Evolutionary conservation across 306 rosid genomes (phyloP).

Genomic region (Quercus rubra): DNA sequence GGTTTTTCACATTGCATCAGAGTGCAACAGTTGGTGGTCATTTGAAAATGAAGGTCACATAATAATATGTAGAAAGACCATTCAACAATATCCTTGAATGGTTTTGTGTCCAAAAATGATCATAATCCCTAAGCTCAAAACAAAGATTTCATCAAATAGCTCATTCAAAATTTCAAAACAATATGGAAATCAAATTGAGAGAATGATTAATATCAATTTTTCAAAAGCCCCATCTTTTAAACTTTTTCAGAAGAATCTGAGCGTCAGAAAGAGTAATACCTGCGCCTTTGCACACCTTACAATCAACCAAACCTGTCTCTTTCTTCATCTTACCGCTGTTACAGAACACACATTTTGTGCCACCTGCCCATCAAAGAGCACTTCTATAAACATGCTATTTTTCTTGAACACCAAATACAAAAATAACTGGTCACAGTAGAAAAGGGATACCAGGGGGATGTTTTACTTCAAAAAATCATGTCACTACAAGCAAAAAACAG

Average conservation of each 20-base stretch:
- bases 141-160: background rate
- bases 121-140: background rate
- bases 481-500: background rate
- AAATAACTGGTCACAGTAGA: background rate
- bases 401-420: background rate
- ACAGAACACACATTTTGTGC: constrained; percentile 90
- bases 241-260: background rate
- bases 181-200: background rate
- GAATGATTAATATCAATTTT: background rate
- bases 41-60: background rate
- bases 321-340: constrained; percentile 82
- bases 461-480: background rate
- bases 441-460: background rate
- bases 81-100: background rate
- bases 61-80: background rate
- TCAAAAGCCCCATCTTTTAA: background rate
- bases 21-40: background rate
- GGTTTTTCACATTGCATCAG: background rate
- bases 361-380: constrained; percentile 54
- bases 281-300: constrained; percentile 96
- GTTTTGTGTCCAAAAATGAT: background rate
- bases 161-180: background rate
- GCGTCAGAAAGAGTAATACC: constrained; percentile 46
- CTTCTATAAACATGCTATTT: background rate
- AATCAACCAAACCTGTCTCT: constrained; percentile 65